Evolutionary conservation across 179 eudicot genomes (phyloP), one percentile per base, ranked within the genome.

Genomic region (Camellia oleifera): DNA sequence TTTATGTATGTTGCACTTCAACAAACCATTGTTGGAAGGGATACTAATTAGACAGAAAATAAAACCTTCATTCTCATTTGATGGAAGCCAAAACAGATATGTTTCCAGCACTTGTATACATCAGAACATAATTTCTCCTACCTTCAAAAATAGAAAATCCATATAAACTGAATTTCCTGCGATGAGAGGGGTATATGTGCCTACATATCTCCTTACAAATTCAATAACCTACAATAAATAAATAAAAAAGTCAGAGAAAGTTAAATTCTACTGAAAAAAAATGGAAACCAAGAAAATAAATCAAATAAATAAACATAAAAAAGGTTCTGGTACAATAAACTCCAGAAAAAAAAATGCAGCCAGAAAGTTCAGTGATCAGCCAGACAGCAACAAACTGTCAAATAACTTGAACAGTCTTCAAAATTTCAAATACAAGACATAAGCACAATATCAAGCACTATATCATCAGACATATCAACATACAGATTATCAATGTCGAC

Each of bases 131-230:
- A 42, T 42, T 65, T 32, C 52, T 52, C 80, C n/a, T 84, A 93
- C 98, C 93, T 89, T 93, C 74, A 93, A 84, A 83, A 93, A 93
- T 15, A 85, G 42, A 85, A 85, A 85, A 81, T 93, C 98, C 74
- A 77, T 81, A 79, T 93, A 92, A 74, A 93, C 82, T 23, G 96
- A 87, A 84, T 93, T 92, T 83, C 98, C 98, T 1, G 98, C 98
- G 69, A 93, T 88, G 72, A 84, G 92, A 78, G 98, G 92, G 57
- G 84, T 86, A 84, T 85, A 80, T 66, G 89, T 61, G 69, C 93
- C 93, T 52, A 81, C 85, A 83, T 90, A 77, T 82, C 53, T 84
- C 85, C 88, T 92, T 65, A 93, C 97, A 80, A 93, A 93, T 78
- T 91, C 90, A 40, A 87, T 84, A 56, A 93, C 94, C 98, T 93